A percentile compares a stretch with the other conserved stretches of the same genome.
Conservation (phyloP, 1,284 basidiomycete species). For the Cryptococcus sp. region DNA sequence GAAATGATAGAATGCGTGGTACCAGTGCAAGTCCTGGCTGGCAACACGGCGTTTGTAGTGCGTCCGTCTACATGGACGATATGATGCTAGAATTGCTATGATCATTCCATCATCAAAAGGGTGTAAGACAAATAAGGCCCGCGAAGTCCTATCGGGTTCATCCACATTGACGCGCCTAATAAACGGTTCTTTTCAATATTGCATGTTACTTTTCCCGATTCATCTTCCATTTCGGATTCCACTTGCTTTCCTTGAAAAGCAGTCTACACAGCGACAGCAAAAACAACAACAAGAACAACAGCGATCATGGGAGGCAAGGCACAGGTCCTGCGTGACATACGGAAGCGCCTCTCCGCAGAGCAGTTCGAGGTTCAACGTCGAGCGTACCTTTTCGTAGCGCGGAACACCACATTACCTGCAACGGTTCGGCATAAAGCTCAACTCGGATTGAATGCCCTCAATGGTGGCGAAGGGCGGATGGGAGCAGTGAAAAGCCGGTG, state of each 20-base stretch:
- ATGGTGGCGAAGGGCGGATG: conserved; percentile 71
- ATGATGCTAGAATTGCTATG: neutral
- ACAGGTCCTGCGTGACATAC: conserved; percentile 46
- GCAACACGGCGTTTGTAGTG: conserved; percentile 75
- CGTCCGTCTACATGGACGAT: conserved; percentile 36
- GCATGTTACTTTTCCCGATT: too few relatives aligned
- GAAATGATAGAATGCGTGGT: conserved; percentile 90
- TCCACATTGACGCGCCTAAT: too few relatives aligned
- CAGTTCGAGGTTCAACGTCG: conserved; percentile 77
- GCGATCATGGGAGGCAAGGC: conserved; percentile 22
- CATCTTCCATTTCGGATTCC: too few relatives aligned
- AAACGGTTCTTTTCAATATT: too few relatives aligned
- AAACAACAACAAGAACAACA: neutral
- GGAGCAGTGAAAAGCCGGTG: conserved; percentile 87
- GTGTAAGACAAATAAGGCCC: too few relatives aligned
- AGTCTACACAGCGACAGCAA: too few relatives aligned
- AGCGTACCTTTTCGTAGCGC: conserved; percentile 85
- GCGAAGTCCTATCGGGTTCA: too few relatives aligned
- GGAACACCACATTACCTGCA: conserved; percentile 78
- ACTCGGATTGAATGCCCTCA: conserved; percentile 85
- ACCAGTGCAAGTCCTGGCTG: conserved; percentile 81
- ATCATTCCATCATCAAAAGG: too few relatives aligned
- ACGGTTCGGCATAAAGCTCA: conserved; percentile 95
- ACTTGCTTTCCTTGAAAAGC: too few relatives aligned
- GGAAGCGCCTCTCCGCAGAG: conserved; percentile 51